These are phyloP conservation scores for Rhizopogon rudus DNA, from an alignment of 768 basidiomycete species.

Conservation along the genomic window DNA sequence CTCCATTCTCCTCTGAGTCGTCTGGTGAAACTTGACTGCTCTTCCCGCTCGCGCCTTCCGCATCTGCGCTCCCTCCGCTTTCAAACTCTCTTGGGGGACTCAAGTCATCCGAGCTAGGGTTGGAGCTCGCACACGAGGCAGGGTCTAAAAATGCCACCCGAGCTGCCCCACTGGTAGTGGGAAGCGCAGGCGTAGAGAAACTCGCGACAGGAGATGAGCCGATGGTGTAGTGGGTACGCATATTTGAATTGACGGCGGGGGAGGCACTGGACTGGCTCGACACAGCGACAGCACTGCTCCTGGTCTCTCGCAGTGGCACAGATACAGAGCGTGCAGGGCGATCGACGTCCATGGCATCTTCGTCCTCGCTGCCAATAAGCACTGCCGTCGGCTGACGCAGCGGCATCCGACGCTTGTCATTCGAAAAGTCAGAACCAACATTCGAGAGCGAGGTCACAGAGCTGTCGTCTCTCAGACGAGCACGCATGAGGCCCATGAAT, in stretches of 20 bases:
- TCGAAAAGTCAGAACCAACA: constrained; percentile 15
- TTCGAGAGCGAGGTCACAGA: constrained; percentile 26
- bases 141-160: not conserved
- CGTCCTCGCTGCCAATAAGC: constrained; percentile 7
- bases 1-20: constrained; percentile 3
- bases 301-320: constrained; percentile 11
- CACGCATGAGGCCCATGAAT: constrained; percentile 13
- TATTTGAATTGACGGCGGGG: not conserved
- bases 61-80: not conserved
- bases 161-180: not conserved
- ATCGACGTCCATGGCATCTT: constrained; percentile 22
- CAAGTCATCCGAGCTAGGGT: constrained; percentile 10
- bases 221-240: constrained; percentile 2
- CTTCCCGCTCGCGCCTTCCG: constrained; percentile 8
- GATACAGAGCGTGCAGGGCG: constrained; percentile 14
- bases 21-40: constrained; percentile 2
- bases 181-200: constrained; percentile 15
- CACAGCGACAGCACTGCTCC: not conserved
- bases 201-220: constrained; percentile 13
- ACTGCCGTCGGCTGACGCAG: constrained; percentile 7
- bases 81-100: not conserved
- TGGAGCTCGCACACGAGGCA: constrained; percentile 10
- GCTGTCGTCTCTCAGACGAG: constrained; percentile 19
- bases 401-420: constrained; percentile 1
- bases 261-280: not conserved